phyloP scores from a whole-genome alignment of 768 basidiomycete species.

The Candolleomyces efflorescens region DNA sequence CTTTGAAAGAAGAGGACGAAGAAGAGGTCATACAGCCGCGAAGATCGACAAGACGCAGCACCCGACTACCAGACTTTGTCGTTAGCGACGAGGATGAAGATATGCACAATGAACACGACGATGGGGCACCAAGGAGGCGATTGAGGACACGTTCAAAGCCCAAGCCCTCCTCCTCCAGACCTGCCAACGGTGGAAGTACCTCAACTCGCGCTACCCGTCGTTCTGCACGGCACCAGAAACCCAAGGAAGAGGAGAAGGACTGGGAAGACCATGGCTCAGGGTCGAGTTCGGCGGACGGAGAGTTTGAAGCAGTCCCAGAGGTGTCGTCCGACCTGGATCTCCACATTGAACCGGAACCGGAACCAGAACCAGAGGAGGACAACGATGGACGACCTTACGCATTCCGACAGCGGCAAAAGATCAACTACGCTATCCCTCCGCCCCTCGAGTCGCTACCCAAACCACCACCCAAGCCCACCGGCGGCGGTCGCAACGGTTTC shows the following conservation, averaged over 20 bases:
- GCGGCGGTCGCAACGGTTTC: slow-evolving; percentile 24
- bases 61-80: slow-evolving; percentile 8
- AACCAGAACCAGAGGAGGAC: slow-evolving; percentile 42
- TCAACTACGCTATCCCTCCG: slow-evolving; percentile 82
- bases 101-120: not conserved
- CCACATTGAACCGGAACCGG: slow-evolving; percentile 39
- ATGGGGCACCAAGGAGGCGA: slow-evolving; percentile 9
- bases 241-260: slow-evolving; percentile 46
- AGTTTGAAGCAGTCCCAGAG: slow-evolving; percentile 38
- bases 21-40: slow-evolving; percentile 7
- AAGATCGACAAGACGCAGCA: slow-evolving; percentile 9
- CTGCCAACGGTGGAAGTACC: not conserved
- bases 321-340: slow-evolving; percentile 55
- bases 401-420: slow-evolving; percentile 58
- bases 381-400: slow-evolving; percentile 59
- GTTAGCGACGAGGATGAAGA: not conserved
- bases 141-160: slow-evolving; percentile 11
- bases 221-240: slow-evolving; percentile 37
- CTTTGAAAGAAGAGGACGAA: slow-evolving; percentile 25
- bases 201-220: slow-evolving; percentile 18
- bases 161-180: slow-evolving; percentile 5
- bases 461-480: slow-evolving; percentile 34
- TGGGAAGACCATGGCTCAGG: slow-evolving; percentile 35
- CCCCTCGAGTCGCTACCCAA: slow-evolving; percentile 67
- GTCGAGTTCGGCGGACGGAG: slow-evolving; percentile 39